Percentiles rank a stretch among this genome's conserved stretches.
These are phyloP conservation scores for Pythium grandisporangium DNA, from an alignment of 352 stramenopile species.

Conservation along the genomic window DNA sequence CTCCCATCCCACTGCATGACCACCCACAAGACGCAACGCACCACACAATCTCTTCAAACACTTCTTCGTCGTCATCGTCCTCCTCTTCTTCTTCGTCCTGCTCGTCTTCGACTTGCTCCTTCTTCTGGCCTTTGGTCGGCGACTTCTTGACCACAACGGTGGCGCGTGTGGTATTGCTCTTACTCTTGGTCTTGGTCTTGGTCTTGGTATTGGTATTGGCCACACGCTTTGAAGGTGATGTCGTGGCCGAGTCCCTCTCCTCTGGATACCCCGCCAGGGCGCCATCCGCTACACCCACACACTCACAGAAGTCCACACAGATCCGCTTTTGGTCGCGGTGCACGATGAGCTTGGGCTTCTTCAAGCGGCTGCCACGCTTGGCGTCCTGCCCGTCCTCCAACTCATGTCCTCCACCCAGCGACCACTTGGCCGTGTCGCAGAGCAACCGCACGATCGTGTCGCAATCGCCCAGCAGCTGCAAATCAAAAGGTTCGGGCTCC, in stretches of 20 bases:
- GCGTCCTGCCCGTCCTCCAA: too few species aligned
- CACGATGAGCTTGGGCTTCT: slow-evolving; percentile 8
- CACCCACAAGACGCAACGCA: slow-evolving; percentile 9
- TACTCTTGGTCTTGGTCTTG: too few species aligned
- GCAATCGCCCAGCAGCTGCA: slow-evolving; percentile 74
- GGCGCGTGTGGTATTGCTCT: too few species aligned
- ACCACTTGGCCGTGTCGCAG: slow-evolving; percentile 45
- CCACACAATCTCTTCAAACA: too few species aligned
- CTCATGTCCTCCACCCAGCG: slow-evolving; percentile 3
- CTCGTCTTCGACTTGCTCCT: slow-evolving; percentile 15
- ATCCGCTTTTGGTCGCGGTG: slow-evolving; percentile 19
- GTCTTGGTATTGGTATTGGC: neutral
- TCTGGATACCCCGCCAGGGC: slow-evolving; percentile 5
- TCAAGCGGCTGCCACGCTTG: too few species aligned
- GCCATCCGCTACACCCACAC: slow-evolving; percentile 22
- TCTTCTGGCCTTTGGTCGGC: too few species aligned
- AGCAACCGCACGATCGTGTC: slow-evolving; percentile 69
- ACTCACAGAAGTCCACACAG: slow-evolving; percentile 46
- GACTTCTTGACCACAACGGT: too few species aligned
- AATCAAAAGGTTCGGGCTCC: slow-evolving; percentile 58
- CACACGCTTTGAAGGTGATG: too few species aligned
- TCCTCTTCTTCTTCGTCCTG: slow-evolving; percentile 23
- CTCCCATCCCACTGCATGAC: too few species aligned
- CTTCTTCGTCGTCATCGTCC: slow-evolving; percentile 20
- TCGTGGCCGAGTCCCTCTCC: too few species aligned